Conservation (phyloP, 1,284 basidiomycete genomes). For the Ustilago shanxiensis region DNA sequence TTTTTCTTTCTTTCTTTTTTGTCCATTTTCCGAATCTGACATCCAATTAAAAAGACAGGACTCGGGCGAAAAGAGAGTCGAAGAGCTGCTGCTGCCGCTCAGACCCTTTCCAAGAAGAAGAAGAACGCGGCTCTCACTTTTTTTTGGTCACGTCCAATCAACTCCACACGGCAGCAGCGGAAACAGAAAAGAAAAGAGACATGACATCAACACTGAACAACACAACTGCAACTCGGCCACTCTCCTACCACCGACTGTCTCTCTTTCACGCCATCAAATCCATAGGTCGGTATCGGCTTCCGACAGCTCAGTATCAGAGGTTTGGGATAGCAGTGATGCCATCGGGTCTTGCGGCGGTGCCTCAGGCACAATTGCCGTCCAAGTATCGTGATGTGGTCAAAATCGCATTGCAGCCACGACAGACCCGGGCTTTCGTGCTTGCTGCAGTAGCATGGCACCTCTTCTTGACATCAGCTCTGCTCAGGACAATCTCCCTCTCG, state of each 20-base stretch:
- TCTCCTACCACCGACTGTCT: no score
- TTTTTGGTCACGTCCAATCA: slow-evolving; percentile 1
- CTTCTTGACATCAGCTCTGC: slow-evolving; percentile 29
- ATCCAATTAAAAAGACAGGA: neutral
- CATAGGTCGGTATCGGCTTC: neutral
- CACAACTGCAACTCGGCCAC: no score
- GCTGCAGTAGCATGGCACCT: slow-evolving; percentile 38
- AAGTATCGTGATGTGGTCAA: slow-evolving; percentile 49
- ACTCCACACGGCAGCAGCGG: slow-evolving; percentile 20
- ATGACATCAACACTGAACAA: slow-evolving; percentile 8
- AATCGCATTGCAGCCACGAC: slow-evolving; percentile 53
- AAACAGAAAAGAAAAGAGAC: no score
- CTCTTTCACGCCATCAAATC: no score
- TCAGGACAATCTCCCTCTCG: slow-evolving; percentile 17
- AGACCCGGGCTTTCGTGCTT: slow-evolving; percentile 56
- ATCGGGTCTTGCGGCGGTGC: slow-evolving; percentile 34
- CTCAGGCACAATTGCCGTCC: slow-evolving; percentile 49
- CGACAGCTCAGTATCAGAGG: neutral
- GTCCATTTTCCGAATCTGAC: no score
- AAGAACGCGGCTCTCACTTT: slow-evolving; percentile 1
- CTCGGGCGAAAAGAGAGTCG: slow-evolving; percentile 31
- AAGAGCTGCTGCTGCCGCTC: neutral
- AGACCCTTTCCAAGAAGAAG: neutral
- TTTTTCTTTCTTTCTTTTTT: neutral
- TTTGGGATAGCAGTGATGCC: slow-evolving; percentile 24